Evolutionary conservation across 495 filamentous ascomycete genomes (phyloP), one percentile per base, ranked within the genome.

Genomic region (Tuber aestivum): DNA sequence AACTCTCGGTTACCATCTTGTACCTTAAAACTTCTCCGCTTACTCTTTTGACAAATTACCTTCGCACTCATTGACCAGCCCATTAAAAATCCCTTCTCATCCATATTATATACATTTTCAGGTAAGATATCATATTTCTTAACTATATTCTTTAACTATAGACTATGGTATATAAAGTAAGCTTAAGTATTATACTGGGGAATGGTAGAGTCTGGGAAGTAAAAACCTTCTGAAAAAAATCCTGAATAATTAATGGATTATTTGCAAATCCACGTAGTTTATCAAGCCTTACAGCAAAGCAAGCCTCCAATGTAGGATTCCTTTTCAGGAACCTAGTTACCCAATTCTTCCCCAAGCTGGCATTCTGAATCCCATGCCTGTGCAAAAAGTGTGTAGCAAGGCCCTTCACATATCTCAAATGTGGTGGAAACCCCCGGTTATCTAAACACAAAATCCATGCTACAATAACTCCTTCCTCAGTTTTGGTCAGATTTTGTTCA

Each of bases 141-240:
- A 42, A 42, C 9, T 42, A 42, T 42, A 12, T 12, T 1, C 41
- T 42, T 42, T 42, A 42, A 42, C 41, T 42, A 42, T 42, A 9
- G 3, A 12, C 6, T 42, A 14, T 42, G 6, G 12, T 42, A 42
- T 5, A 42, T 42, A 4, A 12, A 42, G 41, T 42, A 42, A 42
- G 41, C 8, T 14, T 42, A 42, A 42, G 12, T 42, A 42, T 10
- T 12, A 9, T 42, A 42, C 1, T 1, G 41, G 12, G 7, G 12
- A 9, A 42, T 9, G 12, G 41, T 42, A 12, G 41, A 42, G 12
- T 4, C 6, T 10, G 12, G 41, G 9, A 10, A 42, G 12, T 4
- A 42, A 42, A 42, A 56, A 65, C 23, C 38, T 68, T 76, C n/a
- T 71, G 37, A 50, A 76, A 76, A 41, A 71, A 41, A 32, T 76